Evolutionary conservation across 176 grass and related monocot genomes (phyloP).

Genomic region (Oryza officinalis): DNA sequence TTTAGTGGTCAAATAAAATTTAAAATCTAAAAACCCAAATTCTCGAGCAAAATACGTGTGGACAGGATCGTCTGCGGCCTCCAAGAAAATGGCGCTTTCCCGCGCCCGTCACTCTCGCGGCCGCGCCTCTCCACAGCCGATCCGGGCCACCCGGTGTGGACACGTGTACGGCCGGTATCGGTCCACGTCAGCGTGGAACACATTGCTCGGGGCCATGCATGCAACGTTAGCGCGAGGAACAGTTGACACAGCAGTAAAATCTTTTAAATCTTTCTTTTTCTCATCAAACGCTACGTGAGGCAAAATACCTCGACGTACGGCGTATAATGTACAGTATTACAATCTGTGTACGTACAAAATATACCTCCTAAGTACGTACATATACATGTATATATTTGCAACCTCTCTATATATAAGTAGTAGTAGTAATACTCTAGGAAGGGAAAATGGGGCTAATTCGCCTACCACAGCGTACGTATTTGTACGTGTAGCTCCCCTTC

Average conservation of each 20-base stretch:
- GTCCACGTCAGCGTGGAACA: neutral
- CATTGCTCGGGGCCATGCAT: neutral
- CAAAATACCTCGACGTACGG: neutral
- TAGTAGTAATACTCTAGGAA: neutral
- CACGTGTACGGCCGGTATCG: neutral
- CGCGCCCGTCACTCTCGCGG: neutral
- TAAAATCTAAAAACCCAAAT: neutral
- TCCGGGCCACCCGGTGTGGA: neutral
- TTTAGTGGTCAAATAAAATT: neutral
- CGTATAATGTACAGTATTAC: slow-evolving; percentile 1
- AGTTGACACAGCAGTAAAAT: neutral
- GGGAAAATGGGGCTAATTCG: slow-evolving; percentile 2
- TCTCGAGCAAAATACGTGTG: neutral
- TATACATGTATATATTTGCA: neutral
- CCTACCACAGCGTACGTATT: neutral
- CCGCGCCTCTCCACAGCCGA: neutral
- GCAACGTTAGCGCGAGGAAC: slow-evolving; percentile 11
- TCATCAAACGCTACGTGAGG: neutral
- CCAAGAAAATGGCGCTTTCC: neutral
- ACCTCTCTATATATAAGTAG: neutral
- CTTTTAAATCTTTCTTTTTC: neutral
- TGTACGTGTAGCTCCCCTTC: neutral
- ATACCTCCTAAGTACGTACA: slow-evolving; percentile 7
- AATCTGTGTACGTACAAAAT: slow-evolving; percentile 3
- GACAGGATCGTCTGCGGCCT: slow-evolving; percentile 28